Base-by-base conservation (phyloP, 768 basidiomycete species). In the Cubamyces sp. region DNA sequence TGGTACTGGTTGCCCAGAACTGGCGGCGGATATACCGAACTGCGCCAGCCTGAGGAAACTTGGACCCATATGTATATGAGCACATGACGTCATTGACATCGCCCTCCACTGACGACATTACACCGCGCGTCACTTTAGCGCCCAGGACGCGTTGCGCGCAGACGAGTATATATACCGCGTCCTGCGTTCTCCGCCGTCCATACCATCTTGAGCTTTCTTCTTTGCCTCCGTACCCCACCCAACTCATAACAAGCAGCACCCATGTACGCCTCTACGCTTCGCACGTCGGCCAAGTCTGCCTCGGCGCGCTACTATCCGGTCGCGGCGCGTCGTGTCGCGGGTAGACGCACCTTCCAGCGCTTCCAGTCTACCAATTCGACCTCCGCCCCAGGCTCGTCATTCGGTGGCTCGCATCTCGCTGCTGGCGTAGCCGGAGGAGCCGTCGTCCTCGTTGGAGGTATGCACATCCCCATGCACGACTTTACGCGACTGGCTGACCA, bases 341-440 rank as follows among this genome's bases (percentile, higher is more conserved):
- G 66, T 15, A 50, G 59, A 8, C 64, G 69, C 3, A 61, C 62
- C 3, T 46, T 57, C 58, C 66, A 69, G 54, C 59, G 72, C 21
- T 71, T 66, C 62, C 69, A 73, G 37, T 69, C 70, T 2, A 68
- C 66, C 3, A 16, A 59, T 4, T 40, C 53, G 46, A n/a, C 18
- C 23, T 12, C 46, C 2, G 28, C 45, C 16, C 25, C 30, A 48
- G 23, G 49, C 8, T 41, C 64, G 16, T 30, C 58, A 25, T 51
- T 62, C 25, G 55, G 45, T 15, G 57, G 54, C 11, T 66, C 74
- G 3, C 70, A 71, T 50, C 19, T 74, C 3, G 65, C 68, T 15
- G 70, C 76, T 0, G 76, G 74, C 18, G 50, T 73, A 2, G 67
- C 69, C 14, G 75, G 76, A 5, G 76, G 76, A 1, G 64, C 61